phyloP scores from a whole-genome alignment of 345 rosid species.

The Eucalyptus regnans region DNA sequence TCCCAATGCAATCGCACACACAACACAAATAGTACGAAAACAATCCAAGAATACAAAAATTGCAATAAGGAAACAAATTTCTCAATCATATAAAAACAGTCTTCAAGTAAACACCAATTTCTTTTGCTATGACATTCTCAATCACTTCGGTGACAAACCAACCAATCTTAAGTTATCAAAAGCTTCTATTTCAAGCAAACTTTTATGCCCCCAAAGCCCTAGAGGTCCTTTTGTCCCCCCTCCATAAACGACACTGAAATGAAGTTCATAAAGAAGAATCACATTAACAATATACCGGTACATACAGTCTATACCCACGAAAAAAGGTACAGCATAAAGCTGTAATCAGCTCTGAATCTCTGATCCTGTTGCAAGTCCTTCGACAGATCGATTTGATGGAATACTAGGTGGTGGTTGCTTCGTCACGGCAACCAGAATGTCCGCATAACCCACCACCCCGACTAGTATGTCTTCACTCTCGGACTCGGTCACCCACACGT shows the following conservation, averaged over 20 bases:
- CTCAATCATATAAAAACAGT: background rate
- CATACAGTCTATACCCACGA: background rate
- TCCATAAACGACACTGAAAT: background rate
- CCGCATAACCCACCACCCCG: conserved; percentile 81
- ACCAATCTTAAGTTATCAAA: background rate
- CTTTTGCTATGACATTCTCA: background rate
- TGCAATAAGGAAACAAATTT: background rate
- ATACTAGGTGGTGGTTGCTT: conserved; percentile 36
- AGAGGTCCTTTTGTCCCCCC: background rate
- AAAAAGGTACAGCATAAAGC: background rate
- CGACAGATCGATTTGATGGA: conserved; percentile 23
- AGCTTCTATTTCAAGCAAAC: background rate
- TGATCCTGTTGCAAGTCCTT: conserved; percentile 16
- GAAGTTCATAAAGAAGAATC: background rate
- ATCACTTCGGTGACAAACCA: background rate
- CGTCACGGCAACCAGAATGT: conserved; percentile 76
- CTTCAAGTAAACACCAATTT: background rate
- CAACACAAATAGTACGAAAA: background rate
- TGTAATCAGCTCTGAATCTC: conserved; percentile 37
- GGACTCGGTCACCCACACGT: conserved; percentile 89
- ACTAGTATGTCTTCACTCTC: conserved; percentile 70
- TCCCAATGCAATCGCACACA: background rate
- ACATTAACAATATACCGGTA: background rate
- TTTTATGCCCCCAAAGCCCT: background rate
- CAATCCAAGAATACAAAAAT: background rate